phyloP scores from a whole-genome alignment of 2,329 filamentous ascomycete genomes.

The Phialocephala sp. region DNA sequence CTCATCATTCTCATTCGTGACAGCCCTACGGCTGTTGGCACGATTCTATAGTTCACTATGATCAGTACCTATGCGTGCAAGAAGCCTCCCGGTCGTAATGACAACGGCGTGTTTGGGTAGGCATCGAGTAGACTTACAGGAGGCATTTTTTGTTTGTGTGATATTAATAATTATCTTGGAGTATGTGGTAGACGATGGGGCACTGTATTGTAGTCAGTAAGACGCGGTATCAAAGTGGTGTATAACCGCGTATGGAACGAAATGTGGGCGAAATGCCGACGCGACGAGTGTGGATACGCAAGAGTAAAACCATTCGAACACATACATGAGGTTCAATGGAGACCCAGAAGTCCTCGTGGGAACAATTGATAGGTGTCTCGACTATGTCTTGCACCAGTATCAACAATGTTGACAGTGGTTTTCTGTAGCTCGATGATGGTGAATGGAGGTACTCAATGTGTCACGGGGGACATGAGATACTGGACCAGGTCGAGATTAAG shows the following conservation, averaged over 20 bases:
- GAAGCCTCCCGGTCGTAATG: neutral
- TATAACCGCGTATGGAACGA: conserved; percentile 33
- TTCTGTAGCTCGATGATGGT: conserved; percentile 19
- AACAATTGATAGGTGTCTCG: conserved; percentile 26
- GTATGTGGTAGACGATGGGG: conserved; percentile 28
- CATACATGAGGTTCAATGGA: conserved; percentile 34
- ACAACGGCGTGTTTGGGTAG: neutral
- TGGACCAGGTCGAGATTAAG: conserved; percentile 26
- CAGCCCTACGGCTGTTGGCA: conserved; percentile 73
- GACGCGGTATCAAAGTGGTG: conserved; percentile 36
- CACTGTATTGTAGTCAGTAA: conserved; percentile 36
- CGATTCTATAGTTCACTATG: conserved; percentile 56
- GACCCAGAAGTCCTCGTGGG: conserved; percentile 17
- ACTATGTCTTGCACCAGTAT: conserved; percentile 29
- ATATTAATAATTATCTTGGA: conserved; percentile 44
- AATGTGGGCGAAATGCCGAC: conserved; percentile 26
- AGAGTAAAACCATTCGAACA: conserved; percentile 17
- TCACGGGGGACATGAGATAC: conserved; percentile 27
- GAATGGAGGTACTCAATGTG: conserved; percentile 29
- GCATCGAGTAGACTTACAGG: conserved; percentile 53
- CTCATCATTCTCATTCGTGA: conserved; percentile 94
- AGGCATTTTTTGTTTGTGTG: conserved; percentile 51
- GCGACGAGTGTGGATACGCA: conserved; percentile 26
- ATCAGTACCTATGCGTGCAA: conserved; percentile 4
- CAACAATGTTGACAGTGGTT: conserved; percentile 35